Evolutionary conservation across 2,329 filamentous ascomycete genomes (phyloP), one percentile per base, ranked within the genome.

Genomic region (Calonectria honghensis): DNA sequence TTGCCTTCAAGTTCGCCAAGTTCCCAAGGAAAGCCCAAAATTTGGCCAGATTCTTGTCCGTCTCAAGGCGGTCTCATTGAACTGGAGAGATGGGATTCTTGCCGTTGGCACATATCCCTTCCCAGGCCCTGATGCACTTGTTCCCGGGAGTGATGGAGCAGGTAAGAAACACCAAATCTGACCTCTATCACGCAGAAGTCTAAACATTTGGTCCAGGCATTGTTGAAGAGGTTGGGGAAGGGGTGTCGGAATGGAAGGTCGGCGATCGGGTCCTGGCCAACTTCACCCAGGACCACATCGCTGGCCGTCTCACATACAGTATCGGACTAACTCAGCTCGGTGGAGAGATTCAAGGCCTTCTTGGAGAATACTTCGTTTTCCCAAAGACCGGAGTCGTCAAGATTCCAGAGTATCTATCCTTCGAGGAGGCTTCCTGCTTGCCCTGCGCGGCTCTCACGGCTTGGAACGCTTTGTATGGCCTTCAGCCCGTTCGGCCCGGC

Each of bases 401-500:
- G 32, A 73, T 77, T 32, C 78, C 78, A 1, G 73, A 72, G 3
- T 75, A 77, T 24, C 45, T 79, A 11, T 74, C 70, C 9, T 74
- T 76, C 31, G 78, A 75, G 6, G 77, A 79, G 41, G 78, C 76
- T 3, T 73, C 72, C 6, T 75, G 70, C 35, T 45, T 79, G 20
- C 75, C 77, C 1, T 77, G 61, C 32, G 77, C 76, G 18, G 74
- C 74, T 9, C 51, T 77, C 5, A 73, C 76, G 1, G 77, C 77
- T 20, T 78, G 77, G 77, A 76, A 73, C 51, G 73, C 76, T 14
- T 27, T 78, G 48, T 68, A 76, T 35, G 69, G 72, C 4, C 41
- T 69, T 3, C 41, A 45, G 6, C 74, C 73, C 6, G 32, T 77
- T 32, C 57, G 65, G 7, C 73, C 82, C 66, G 85, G 85, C 1